Conservation (phyloP, 2,329 filamentous ascomycete species). For the Penicillium sp. region DNA sequence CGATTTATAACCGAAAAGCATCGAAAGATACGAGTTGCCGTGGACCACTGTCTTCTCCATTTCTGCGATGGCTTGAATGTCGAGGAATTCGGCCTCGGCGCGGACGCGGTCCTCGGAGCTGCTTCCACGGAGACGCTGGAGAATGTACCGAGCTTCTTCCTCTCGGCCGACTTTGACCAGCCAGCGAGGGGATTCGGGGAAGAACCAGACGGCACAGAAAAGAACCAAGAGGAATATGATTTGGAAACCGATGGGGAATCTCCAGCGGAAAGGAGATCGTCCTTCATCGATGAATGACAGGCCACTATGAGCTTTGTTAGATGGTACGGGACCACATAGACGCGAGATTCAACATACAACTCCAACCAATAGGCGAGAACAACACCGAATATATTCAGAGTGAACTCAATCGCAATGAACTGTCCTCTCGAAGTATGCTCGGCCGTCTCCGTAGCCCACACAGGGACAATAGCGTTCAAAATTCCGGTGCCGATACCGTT, state of each 20-base stretch:
- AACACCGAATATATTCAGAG: slow-evolving; percentile 70
- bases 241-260: slow-evolving; percentile 70
- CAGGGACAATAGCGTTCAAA: slow-evolving; percentile 68
- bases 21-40: slow-evolving; percentile 60
- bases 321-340: background rate
- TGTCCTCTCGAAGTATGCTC: slow-evolving; percentile 67
- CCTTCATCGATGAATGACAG: slow-evolving; percentile 62
- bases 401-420: slow-evolving; percentile 72
- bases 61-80: slow-evolving; percentile 64
- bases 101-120: slow-evolving; percentile 52
- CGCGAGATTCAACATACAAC: slow-evolving; percentile 39
- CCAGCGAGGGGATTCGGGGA: slow-evolving; percentile 63
- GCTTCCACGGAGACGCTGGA: slow-evolving; percentile 63
- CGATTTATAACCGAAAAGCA: slow-evolving; percentile 67
- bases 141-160: slow-evolving; percentile 66
- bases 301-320: slow-evolving; percentile 40
- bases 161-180: slow-evolving; percentile 66
- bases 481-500: slow-evolving; percentile 70
- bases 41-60: slow-evolving; percentile 59
- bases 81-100: slow-evolving; percentile 65
- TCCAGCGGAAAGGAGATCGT: slow-evolving; percentile 61
- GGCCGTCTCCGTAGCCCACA: slow-evolving; percentile 70
- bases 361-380: slow-evolving; percentile 63
- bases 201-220: slow-evolving; percentile 60
- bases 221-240: slow-evolving; percentile 63